Conservation (phyloP, 2,329 filamentous ascomycete genomes). For the Emergomyces orientalis region DNA sequence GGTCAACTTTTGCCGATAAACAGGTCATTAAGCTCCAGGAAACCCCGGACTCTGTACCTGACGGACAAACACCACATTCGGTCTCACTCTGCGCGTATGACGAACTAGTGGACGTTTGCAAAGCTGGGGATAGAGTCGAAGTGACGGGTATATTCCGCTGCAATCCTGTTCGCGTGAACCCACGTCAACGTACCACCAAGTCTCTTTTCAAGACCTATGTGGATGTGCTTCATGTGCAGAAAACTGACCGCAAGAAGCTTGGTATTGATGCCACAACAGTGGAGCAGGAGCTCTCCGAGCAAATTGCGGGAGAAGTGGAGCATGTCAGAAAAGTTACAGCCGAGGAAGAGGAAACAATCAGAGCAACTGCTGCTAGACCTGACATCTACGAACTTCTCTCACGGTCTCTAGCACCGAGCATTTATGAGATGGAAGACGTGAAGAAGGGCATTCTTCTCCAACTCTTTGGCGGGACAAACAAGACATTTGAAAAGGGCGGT, state of each 20-base stretch:
- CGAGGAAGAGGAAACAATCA: slow-evolving; percentile 86
- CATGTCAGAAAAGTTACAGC: slow-evolving; percentile 73
- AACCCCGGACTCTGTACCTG: slow-evolving; percentile 86
- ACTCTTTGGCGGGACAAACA: slow-evolving; percentile 95
- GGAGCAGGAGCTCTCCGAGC: slow-evolving; percentile 68
- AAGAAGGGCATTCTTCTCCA: slow-evolving; percentile 98
- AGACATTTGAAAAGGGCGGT: slow-evolving; percentile 91
- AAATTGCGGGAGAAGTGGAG: slow-evolving; percentile 61
- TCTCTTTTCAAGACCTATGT: slow-evolving; percentile 97
- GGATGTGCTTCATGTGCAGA: slow-evolving; percentile 90
- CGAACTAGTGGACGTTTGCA: slow-evolving; percentile 94
- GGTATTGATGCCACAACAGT: slow-evolving; percentile 85
- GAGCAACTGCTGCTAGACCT: slow-evolving; percentile 62
- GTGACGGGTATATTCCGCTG: slow-evolving; percentile 96
- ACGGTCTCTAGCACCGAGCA: slow-evolving; percentile 82
- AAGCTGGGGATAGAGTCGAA: slow-evolving; percentile 90
- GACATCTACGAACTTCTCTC: slow-evolving; percentile 92
- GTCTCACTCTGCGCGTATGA: slow-evolving; percentile 95
- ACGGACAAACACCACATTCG: slow-evolving; percentile 93
- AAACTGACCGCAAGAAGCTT: slow-evolving; percentile 89
- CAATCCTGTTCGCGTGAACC: slow-evolving; percentile 87
- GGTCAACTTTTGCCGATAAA: slow-evolving; percentile 90
- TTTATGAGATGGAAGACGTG: slow-evolving; percentile 97
- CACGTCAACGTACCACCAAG: slow-evolving; percentile 84
- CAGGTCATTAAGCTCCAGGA: slow-evolving; percentile 98